Conservation (phyloP, 2,329 filamentous ascomycete species). For the Xylariaceae sp. region DNA sequence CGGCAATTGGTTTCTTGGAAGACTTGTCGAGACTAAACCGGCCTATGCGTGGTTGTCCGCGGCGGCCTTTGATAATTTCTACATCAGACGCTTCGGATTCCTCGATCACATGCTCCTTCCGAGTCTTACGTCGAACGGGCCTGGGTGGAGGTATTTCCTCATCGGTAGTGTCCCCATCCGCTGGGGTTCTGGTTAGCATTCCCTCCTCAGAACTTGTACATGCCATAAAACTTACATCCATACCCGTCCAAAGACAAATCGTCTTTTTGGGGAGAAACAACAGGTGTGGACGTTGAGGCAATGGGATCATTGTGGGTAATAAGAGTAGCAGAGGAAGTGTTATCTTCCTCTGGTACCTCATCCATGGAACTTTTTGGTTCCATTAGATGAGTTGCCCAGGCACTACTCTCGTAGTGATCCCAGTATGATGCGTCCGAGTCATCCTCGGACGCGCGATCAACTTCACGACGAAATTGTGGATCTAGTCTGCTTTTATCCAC, state of each 20-base stretch:
- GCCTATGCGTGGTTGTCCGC: constrained; percentile 51
- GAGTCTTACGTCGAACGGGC: constrained; percentile 45
- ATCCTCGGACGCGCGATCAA: constrained; percentile 58
- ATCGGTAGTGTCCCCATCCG: constrained; percentile 60
- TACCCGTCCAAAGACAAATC: constrained; percentile 52
- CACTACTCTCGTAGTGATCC: no score
- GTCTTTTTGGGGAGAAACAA: constrained; percentile 32
- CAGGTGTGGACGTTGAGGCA: constrained; percentile 32
- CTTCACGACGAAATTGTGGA: constrained; percentile 67
- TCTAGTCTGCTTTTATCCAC: constrained; percentile 70
- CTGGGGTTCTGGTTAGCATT: constrained; percentile 41
- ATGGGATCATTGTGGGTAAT: constrained; percentile 31
- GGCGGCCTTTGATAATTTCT: constrained; percentile 42
- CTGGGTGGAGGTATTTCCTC: constrained; percentile 52
- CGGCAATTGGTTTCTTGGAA: constrained; percentile 54
- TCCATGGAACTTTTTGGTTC: constrained; percentile 36
- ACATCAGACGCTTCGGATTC: constrained; percentile 50
- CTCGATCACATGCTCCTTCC: constrained; percentile 39
- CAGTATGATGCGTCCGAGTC: constrained; percentile 55
- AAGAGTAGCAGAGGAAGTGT: constrained; percentile 41
- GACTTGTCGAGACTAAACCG: constrained; percentile 52
- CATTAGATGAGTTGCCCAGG: no score
- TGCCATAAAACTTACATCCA: constrained; percentile 50
- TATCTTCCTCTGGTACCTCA: constrained; percentile 37
- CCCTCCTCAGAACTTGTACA: background rate